phyloP scores from a whole-genome alignment of 1,139 yeast species.

The Geotrichum europaeum region DNA sequence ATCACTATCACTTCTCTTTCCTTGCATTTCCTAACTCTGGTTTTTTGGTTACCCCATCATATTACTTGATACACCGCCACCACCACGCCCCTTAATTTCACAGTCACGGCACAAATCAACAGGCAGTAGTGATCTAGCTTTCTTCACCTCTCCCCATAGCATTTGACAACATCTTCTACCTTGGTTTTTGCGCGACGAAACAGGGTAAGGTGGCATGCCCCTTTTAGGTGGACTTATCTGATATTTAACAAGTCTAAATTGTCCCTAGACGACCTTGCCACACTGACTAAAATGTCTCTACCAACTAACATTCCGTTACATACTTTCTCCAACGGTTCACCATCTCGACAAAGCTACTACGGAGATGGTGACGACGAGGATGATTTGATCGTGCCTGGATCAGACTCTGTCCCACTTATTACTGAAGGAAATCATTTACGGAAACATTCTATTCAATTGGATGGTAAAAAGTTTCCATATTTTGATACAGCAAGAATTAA shows the following conservation, averaged over 20 bases:
- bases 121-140: not conserved
- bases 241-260: slow-evolving; percentile 2
- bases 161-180: not conserved
- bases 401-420: slow-evolving; percentile 6
- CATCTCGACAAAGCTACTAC: not conserved
- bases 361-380: slow-evolving; percentile 1
- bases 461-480: not conserved
- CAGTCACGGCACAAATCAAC: not conserved
- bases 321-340: not conserved
- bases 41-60: not conserved
- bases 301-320: slow-evolving; percentile 2
- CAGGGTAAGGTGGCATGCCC: slow-evolving; percentile 13
- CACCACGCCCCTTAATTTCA: not conserved
- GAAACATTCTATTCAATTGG: not conserved
- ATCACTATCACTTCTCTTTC: not conserved
- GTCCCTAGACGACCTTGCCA: not conserved
- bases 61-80: not conserved
- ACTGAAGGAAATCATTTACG: not conserved
- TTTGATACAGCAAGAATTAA: not conserved
- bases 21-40: not conserved
- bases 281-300: not conserved
- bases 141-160: not conserved
- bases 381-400: not conserved
- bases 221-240: slow-evolving; percentile 8
- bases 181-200: slow-evolving; percentile 4